Evolutionary conservation across 2,329 filamentous ascomycete species (phyloP).

Genomic region (Stemphylium lycopersici): DNA sequence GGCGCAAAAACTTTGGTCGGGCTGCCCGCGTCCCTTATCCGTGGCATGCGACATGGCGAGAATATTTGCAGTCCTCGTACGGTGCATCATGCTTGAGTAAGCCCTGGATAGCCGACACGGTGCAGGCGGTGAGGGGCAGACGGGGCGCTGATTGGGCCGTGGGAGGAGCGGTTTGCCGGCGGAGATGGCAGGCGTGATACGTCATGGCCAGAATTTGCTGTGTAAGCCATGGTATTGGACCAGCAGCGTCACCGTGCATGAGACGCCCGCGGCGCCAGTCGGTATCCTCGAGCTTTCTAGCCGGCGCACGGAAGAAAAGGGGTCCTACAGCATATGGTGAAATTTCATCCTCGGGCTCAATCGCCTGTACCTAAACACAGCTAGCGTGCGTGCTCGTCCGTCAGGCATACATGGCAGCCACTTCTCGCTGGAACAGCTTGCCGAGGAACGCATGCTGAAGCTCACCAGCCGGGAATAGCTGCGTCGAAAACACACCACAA

Average conservation of each 20-base stretch:
- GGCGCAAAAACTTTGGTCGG: neutral
- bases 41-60: neutral
- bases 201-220: conserved; percentile 10
- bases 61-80: neutral
- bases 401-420: no score
- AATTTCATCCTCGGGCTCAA: no score
- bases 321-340: no score
- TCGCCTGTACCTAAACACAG: no score
- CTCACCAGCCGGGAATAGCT: no score
- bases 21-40: neutral
- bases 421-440: no score
- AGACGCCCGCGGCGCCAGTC: neutral
- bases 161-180: neutral
- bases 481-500: no score
- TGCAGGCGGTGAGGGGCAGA: neutral
- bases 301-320: no score
- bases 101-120: conserved; percentile 2
- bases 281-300: no score
- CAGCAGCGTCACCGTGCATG: conserved; percentile 8
- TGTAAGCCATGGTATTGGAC: conserved; percentile 2
- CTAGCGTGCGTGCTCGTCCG: no score
- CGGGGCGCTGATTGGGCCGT: neutral
- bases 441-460: no score
- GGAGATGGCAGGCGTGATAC: neutral
- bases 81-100: conserved; percentile 9